phyloP scores from a whole-genome alignment of 2,329 filamentous ascomycete species.

The Trichoderma sp. region DNA sequence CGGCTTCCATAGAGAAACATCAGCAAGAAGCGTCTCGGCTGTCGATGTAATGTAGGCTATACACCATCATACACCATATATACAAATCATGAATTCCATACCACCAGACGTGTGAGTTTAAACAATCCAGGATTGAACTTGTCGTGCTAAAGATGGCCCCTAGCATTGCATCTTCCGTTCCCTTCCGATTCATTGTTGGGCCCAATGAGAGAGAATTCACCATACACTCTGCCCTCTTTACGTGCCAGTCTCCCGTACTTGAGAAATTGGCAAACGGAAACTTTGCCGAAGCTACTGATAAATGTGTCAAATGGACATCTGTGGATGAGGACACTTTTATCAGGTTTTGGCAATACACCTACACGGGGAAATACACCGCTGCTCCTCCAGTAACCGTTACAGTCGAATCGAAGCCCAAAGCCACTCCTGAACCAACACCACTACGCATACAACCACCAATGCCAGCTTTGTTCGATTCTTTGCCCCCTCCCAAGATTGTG shows the following conservation, averaged over 20 bases:
- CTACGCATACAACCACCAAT: too few relatives aligned
- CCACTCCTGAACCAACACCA: neutral
- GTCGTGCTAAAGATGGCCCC: neutral
- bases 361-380: slow-evolving; percentile 19
- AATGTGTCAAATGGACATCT: slow-evolving; percentile 18
- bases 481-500: neutral
- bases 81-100: neutral
- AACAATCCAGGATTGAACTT: neutral
- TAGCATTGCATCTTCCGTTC: slow-evolving; percentile 10
- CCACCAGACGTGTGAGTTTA: neutral
- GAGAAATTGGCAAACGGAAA: slow-evolving; percentile 19
- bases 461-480: neutral
- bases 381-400: neutral
- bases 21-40: too few relatives aligned
- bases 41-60: neutral
- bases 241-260: slow-evolving; percentile 19
- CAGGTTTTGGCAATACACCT: slow-evolving; percentile 21
- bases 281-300: slow-evolving; percentile 17
- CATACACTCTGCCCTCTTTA: slow-evolving; percentile 21
- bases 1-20: neutral
- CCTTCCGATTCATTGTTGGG: slow-evolving; percentile 21
- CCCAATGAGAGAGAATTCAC: slow-evolving; percentile 19
- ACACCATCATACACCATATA: neutral
- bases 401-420: neutral
- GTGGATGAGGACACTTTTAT: slow-evolving; percentile 21